These are phyloP conservation scores for Pleurotus tuber-regium DNA, from an alignment of 768 basidiomycete genomes.

Conservation along the genomic window DNA sequence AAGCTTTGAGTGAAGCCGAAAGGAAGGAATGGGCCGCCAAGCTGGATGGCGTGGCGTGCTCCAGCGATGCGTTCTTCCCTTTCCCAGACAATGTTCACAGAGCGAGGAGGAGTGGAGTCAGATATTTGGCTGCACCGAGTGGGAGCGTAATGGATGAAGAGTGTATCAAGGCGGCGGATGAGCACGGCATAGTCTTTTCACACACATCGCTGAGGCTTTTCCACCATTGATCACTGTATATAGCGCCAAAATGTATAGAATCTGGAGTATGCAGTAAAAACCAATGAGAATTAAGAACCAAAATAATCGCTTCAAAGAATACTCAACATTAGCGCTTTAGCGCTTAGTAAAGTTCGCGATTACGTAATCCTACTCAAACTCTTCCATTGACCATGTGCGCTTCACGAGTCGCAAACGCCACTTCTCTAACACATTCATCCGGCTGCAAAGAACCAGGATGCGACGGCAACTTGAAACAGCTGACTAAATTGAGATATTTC, in stretches of 20 bases:
- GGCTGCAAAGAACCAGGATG: neutral
- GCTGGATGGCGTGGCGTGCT: slow-evolving; percentile 86
- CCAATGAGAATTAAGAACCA: no score
- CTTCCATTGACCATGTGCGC: neutral
- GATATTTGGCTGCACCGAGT: slow-evolving; percentile 86
- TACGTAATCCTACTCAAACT: neutral
- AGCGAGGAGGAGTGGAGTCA: slow-evolving; percentile 87
- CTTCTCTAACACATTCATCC: neutral
- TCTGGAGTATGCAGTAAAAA: no score
- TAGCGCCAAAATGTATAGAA: no score
- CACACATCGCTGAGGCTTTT: slow-evolving; percentile 88
- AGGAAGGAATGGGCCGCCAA: slow-evolving; percentile 69
- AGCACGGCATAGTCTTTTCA: slow-evolving; percentile 87
- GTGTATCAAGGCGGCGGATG: slow-evolving; percentile 95
- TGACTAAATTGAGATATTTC: neutral
- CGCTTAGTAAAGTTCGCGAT: no score
- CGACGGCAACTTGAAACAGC: neutral
- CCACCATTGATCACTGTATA: slow-evolving; percentile 90
- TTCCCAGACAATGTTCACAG: slow-evolving; percentile 98
- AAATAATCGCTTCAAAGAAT: no score
- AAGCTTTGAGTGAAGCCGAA: slow-evolving; percentile 64
- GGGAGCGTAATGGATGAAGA: slow-evolving; percentile 98
- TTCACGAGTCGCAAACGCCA: no score
- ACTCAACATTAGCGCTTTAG: no score
- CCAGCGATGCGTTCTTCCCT: slow-evolving; percentile 99